phyloP scores from a whole-genome alignment of 305 asterid genomes.

The Ajuga reptans region DNA sequence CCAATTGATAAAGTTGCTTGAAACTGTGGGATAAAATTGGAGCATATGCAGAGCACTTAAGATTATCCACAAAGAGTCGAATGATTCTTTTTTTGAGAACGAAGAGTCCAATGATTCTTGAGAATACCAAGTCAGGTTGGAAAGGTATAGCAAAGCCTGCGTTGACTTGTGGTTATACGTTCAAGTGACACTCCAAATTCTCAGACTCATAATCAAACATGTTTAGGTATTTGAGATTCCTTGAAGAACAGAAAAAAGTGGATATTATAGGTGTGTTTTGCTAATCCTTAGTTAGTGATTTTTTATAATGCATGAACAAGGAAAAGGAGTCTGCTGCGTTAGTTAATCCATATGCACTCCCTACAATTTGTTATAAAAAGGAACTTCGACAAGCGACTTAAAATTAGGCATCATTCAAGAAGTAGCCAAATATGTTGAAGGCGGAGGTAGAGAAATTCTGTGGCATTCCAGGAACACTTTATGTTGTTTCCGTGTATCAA shows the following conservation, averaged over 20 bases:
- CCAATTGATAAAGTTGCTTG: neutral
- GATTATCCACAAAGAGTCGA: conserved; percentile 2
- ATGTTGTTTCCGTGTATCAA: neutral
- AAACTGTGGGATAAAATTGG: neutral
- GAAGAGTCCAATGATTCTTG: conserved; percentile 4
- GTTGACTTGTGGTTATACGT: neutral
- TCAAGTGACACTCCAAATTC: neutral
- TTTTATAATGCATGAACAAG: neutral
- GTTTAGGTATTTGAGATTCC: neutral
- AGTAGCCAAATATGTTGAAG: conserved; percentile 1
- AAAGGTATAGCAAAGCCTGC: neutral
- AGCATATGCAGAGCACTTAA: conserved; percentile 13
- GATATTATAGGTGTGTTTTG: neutral
- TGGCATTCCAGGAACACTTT: neutral
- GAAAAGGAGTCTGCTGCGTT: neutral
- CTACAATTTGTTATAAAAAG: neutral
- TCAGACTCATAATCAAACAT: neutral
- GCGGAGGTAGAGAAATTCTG: neutral
- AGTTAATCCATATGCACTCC: neutral
- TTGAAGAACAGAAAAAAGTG: neutral
- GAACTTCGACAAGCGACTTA: neutral
- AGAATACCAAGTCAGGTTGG: conserved; percentile 7
- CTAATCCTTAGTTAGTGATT: neutral
- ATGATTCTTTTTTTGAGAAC: conserved; percentile 2
- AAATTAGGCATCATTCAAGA: neutral